Base-by-base conservation (phyloP, 2,329 filamentous ascomycete species). In the Karstenula rhodostoma region DNA sequence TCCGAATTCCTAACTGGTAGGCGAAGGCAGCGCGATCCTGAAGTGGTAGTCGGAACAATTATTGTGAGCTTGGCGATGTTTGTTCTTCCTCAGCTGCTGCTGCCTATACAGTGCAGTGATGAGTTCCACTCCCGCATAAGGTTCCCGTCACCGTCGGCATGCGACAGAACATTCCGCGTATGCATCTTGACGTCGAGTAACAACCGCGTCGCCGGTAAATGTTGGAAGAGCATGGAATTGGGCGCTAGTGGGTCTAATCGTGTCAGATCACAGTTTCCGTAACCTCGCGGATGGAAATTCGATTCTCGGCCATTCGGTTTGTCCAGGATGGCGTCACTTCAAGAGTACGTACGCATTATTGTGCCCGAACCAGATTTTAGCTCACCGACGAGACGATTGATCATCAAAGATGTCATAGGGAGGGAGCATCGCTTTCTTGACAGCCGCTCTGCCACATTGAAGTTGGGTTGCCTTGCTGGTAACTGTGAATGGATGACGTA, bases 1-100 rank as follows among this genome's bases (percentile, higher is more conserved):
- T 10, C 29, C 12, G 19, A 51, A 29, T 7, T 42, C 48, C 35
- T 33, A 17, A 13, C 37, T 17, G 15, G 33, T 54, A 58, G 57
- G 48, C 52, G 53, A 56, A 22, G 37, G 29, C 25, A 52, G 43
- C 49, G 17, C 23, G 5, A 42, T 25, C 48, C 49, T 17, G 17
- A 29, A 52, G 57, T 19, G 50, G 50, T 23, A 49, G 17, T 52
- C 49, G 49, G 56, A 57, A 29, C 53, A 42, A 42, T 29, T 43
- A n/a, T 32, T 33, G 25, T 29, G 19, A 40, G 37, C 3, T 29
- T 27, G 12, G n/a, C 22, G 12, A 49, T 40, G 54, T 56, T 56
- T 56, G 54, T 32, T 49, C 29, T 23, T 47, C 13, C 3, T 35
- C 15, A 22, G 27, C 9, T 25, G 9, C 25, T 42, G 52, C 35